Evolutionary conservation across 148 eudicot species (phyloP), one percentile per base, ranked within the genome.

Genomic region (Pouteria glomerata): DNA sequence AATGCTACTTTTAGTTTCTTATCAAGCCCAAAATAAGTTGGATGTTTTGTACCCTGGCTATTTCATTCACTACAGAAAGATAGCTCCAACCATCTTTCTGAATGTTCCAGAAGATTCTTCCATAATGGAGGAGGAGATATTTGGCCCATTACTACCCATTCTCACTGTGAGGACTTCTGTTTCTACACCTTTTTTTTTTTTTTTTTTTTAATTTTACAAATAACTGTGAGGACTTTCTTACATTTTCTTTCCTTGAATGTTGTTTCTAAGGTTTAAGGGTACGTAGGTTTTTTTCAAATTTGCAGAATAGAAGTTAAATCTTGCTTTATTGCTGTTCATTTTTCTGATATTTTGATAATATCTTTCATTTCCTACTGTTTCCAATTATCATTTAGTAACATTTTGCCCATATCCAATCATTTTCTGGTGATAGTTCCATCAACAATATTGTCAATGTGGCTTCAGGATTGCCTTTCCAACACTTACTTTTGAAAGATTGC

Each of bases 101-200:
- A 89, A 89, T 69, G 81, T 83, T 74, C 88, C 91, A 34, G 72
- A 72, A 56, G 83, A 85, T 61, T 73, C 86, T 29, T 61, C 57
- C 61, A 57, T 87, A 63, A 89, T 89, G 95, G 74, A 72, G 57
- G 95, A 87, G 75, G 95, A 89, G 76, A 89, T 89, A 59, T 89
- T 89, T 78, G 95, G 95, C 27, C 95, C 95, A 57, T 82, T 89
- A 67, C 84, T 87, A 52, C 95, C 91, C 76, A 87, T 89, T 52
- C 65, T 89, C 63, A 83, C 95, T 8, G 91, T 87, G 53, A 89
- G 91, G 70, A 47, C 53, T n/a, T 3, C 19, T 45, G 11, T 30
- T 30, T 12, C 1, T 26, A 23, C 30, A n/a, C n/a, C n/a, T n/a
- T n/a, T n/a, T n/a, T n/a, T n/a, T n/a, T n/a, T n/a, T n/a, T n/a